These are phyloP conservation scores for Solanum virginianum DNA, from an alignment of 257 asterid genomes.

Conservation along the genomic window DNA sequence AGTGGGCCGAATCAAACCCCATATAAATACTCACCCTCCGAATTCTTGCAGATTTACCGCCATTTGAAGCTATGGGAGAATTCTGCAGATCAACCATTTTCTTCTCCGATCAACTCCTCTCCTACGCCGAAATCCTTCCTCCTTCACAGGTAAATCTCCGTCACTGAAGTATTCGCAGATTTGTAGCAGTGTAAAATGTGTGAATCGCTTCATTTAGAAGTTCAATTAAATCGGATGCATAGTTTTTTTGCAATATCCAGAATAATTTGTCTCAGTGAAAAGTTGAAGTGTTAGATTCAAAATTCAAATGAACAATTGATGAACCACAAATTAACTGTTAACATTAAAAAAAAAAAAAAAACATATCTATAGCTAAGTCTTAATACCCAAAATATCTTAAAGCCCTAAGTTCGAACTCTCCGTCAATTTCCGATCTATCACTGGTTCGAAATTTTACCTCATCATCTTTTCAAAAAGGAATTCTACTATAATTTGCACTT, in stretches of 20 bases:
- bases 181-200: not conserved
- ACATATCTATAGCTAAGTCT: not conserved
- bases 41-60: not conserved
- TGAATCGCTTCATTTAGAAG: not conserved
- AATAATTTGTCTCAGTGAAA: too few relatives aligned
- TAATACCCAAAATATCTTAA: conserved; percentile 12
- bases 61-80: conserved; percentile 38
- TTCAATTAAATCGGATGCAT: not conserved
- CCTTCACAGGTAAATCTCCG: conserved; percentile 37
- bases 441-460: conserved; percentile 27
- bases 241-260: not conserved
- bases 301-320: not conserved
- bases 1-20: not conserved
- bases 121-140: conserved; percentile 69
- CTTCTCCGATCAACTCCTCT: conserved; percentile 70
- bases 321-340: not conserved
- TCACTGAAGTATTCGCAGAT: not conserved
- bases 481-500: not conserved
- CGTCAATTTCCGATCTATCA: conserved; percentile 62
- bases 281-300: not conserved
- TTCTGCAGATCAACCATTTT: conserved; percentile 54
- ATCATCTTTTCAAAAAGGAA: not conserved
- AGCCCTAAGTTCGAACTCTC: conserved; percentile 45
- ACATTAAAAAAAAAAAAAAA: not conserved
- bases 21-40: not conserved